Evolutionary conservation across 208 protist species (phyloP).

Genomic region (Zelonia costaricensis): DNA sequence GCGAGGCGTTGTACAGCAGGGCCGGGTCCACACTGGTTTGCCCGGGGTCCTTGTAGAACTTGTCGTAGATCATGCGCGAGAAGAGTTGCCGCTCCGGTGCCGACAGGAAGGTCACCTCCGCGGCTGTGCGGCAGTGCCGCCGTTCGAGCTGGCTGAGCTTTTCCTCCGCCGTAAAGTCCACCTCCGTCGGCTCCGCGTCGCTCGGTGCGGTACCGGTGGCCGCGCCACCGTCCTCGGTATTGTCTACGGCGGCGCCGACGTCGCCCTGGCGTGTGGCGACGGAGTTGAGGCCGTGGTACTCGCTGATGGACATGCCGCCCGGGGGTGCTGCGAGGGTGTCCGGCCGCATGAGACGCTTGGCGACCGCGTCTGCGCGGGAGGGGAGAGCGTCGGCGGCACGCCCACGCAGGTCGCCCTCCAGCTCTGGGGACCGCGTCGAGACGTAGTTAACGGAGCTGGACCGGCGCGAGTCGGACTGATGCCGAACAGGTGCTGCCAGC

Average conservation of each 20-base stretch:
- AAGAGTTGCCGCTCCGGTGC: slow-evolving; percentile 35
- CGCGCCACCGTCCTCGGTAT: background rate
- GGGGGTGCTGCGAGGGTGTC: too few relatives aligned
- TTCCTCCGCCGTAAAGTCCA: slow-evolving; percentile 28
- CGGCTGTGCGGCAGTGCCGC: slow-evolving; percentile 14
- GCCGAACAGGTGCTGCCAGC: too few relatives aligned
- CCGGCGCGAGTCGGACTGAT: too few relatives aligned
- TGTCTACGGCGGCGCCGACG: background rate
- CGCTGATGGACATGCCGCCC: too few relatives aligned
- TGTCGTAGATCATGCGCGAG: slow-evolving; percentile 60
- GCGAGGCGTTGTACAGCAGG: slow-evolving; percentile 66
- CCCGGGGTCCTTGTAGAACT: slow-evolving; percentile 53
- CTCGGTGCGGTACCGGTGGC: too few relatives aligned
- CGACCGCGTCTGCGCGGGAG: too few relatives aligned
- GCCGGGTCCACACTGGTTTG: slow-evolving; percentile 36
- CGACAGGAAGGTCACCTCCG: slow-evolving; percentile 28
- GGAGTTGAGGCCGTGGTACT: too few relatives aligned
- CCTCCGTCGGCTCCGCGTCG: slow-evolving; percentile 16
- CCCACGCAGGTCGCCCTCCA: too few relatives aligned
- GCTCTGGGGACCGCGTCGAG: too few relatives aligned
- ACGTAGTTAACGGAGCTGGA: too few relatives aligned
- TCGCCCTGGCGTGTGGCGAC: background rate
- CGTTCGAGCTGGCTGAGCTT: slow-evolving; percentile 24
- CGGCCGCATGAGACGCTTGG: too few relatives aligned
- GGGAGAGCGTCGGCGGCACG: too few relatives aligned